Evolutionary conservation across 495 filamentous ascomycete species (phyloP), one percentile per base, ranked within the genome.

Genomic region (Xylaria scruposa): DNA sequence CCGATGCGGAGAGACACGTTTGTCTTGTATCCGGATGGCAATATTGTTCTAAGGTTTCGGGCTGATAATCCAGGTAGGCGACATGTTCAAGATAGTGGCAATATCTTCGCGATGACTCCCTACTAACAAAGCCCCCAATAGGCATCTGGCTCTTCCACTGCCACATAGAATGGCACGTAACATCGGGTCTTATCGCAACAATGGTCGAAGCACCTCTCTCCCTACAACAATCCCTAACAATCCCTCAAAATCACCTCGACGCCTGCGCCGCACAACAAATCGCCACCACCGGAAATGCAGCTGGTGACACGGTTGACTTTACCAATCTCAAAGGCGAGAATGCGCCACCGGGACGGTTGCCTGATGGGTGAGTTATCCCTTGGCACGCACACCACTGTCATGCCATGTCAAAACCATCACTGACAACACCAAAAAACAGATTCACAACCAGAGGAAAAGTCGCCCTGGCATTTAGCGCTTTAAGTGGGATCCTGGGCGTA

Each of bases 111-210:
- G 29, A 31, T 31, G 29, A 31, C 29, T 1, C 29, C 29, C 1
- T 31, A 31, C 29, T 31, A 1, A 31, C 3, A 31, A 31, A 31
- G 29, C 29, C 29, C 29, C 29, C 29, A 31, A 31, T 31, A 31
- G 77, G 91, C 63, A 83, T 94, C 68, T 94, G 92, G 91, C 83
- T 94, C 19, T 93, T 94, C 80, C 83, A 86, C 68, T 92, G 90
- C 76, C 90, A 92, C 73, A 89, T 92, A 71, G 90, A 91, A 74
- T 92, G 89, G 89, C 90, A 92, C 74, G 77, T 93, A 29, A 84
- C 85, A 17, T 87, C 85, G 13, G 93, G 93, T 38, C 87, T 96
- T 29, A 84, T 89, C 13, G 90, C 90, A 21, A 92, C 89, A 13
- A 84, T 95, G 67, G 85, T 95, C 51, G 90, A 91, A 78, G 85